Conservation (phyloP, 441 rosid species). For the Caryocar brasiliense region DNA sequence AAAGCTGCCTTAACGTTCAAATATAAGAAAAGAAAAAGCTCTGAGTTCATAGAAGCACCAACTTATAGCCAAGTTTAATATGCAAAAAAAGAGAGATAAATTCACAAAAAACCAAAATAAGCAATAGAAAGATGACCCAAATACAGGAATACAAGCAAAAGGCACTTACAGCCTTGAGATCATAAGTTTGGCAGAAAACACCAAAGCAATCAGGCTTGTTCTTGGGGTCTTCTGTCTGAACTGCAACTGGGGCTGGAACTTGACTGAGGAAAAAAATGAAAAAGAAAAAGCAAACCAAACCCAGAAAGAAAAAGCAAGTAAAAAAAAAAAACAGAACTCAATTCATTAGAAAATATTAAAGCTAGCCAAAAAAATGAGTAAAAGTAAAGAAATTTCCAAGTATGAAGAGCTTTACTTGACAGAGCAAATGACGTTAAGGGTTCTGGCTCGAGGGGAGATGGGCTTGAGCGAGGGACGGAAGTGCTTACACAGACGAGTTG, state of each 20-base stretch:
- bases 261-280: constrained; percentile 15
- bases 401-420: constrained; percentile 35
- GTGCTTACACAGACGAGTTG: constrained; percentile 33
- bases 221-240: constrained; percentile 29
- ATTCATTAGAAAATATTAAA: no score
- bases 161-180: constrained; percentile 63
- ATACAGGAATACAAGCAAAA: no score
- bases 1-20: no score
- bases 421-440: constrained; percentile 54
- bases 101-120: background rate
- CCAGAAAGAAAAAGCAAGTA: background rate
- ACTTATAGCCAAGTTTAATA: no score
- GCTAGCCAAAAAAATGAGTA: no score
- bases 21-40: no score
- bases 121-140: background rate
- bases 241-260: constrained; percentile 49
- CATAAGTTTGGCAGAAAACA: constrained; percentile 85
- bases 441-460: constrained; percentile 19
- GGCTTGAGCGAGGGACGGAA: constrained; percentile 40
- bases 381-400: no score
- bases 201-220: constrained; percentile 64
- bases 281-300: background rate
- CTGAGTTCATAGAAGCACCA: no score
- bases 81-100: background rate
- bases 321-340: background rate